Percentiles rank a stretch among this genome's conserved stretches.
Conservation (phyloP, 2,329 filamentous ascomycete genomes). For the Pseudogymnoascus sp. region DNA sequence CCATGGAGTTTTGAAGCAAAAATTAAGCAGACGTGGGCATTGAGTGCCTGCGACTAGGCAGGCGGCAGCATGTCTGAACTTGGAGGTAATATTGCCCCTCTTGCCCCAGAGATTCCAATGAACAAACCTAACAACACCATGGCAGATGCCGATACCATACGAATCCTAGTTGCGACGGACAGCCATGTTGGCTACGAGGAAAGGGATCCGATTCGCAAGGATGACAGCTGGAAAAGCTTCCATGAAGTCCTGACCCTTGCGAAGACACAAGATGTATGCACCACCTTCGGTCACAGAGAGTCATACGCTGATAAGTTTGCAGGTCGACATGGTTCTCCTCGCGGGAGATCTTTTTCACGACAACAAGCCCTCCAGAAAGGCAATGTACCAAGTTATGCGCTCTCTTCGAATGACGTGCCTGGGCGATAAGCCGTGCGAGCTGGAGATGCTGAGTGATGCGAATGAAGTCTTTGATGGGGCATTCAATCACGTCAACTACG, state of each 20-base stretch:
- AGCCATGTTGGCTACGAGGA: slow-evolving; percentile 98
- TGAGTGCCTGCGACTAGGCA: not conserved
- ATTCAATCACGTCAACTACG: slow-evolving; percentile 94
- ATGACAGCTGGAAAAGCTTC: slow-evolving; percentile 95
- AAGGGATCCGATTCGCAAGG: slow-evolving; percentile 84
- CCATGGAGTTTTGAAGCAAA: slow-evolving; percentile 8
- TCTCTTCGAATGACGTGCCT: slow-evolving; percentile 88
- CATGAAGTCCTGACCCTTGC: slow-evolving; percentile 91
- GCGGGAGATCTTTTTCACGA: slow-evolving; percentile 96
- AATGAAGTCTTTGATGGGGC: slow-evolving; percentile 83
- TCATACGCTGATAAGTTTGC: not conserved
- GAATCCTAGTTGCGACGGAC: slow-evolving; percentile 88
- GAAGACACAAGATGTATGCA: slow-evolving; percentile 64
- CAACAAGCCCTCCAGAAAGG: slow-evolving; percentile 91
- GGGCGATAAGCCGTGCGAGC: slow-evolving; percentile 88
- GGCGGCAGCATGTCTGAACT: slow-evolving; percentile 6
- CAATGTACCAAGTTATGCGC: slow-evolving; percentile 96
- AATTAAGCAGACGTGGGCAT: slow-evolving; percentile 1
- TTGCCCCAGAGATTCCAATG: not conserved
- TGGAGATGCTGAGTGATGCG: slow-evolving; percentile 90
- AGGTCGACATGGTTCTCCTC: slow-evolving; percentile 93
- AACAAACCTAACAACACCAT: slow-evolving; percentile 14
- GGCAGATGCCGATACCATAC: slow-evolving; percentile 67
- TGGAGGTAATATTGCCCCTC: slow-evolving; percentile 2
- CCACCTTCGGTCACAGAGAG: slow-evolving; percentile 12